These are phyloP conservation scores for Cladophialophora carrionii DNA, from an alignment of 2,329 filamentous ascomycete genomes.

Conservation along the genomic window DNA sequence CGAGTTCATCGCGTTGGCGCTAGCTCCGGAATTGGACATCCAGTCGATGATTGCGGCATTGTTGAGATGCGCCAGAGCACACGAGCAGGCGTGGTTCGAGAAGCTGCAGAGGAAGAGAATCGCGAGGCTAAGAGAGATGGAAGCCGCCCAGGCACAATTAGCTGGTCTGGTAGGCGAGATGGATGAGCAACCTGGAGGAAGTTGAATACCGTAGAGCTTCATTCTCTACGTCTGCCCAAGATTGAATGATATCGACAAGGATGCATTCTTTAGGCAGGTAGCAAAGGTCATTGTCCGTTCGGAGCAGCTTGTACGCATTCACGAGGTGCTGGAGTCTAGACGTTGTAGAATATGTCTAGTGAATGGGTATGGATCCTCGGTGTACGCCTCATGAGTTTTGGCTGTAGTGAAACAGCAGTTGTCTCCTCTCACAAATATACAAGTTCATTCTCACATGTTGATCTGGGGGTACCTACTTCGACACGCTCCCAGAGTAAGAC, in stretches of 20 bases:
- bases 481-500: too few species aligned
- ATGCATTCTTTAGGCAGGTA: neutral
- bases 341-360: neutral
- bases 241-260: neutral
- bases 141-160: neutral
- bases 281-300: neutral
- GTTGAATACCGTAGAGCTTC: neutral
- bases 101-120: slow-evolving; percentile 16
- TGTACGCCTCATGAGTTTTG: neutral
- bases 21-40: slow-evolving; percentile 14
- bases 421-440: neutral
- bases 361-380: neutral
- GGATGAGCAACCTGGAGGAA: neutral
- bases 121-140: neutral
- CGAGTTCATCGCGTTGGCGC: slow-evolving; percentile 19
- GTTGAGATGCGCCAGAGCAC: slow-evolving; percentile 15
- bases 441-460: neutral
- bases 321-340: neutral
- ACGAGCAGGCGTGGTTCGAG: slow-evolving; percentile 24
- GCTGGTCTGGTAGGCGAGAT: neutral
- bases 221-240: neutral
- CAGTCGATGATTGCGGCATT: slow-evolving; percentile 18
- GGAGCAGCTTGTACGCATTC: neutral
- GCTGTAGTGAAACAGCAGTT: neutral
- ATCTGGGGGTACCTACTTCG: too few species aligned